Conservation (phyloP, 208 protist species). For the Endotrypanum monterogeii region DNA sequence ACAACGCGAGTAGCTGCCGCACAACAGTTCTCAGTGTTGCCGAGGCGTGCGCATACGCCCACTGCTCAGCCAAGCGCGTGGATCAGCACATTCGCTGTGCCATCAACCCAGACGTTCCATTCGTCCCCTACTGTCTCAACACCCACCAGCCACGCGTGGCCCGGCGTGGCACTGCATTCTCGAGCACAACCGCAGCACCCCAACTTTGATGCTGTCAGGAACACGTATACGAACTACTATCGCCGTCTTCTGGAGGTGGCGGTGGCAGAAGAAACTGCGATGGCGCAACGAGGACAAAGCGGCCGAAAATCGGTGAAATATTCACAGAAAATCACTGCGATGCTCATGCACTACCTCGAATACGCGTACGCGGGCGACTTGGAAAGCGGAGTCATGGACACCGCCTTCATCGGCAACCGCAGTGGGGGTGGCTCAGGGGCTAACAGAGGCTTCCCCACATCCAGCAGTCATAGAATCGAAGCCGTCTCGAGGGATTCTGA, state of each 20-base stretch:
- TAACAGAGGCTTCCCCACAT: background rate
- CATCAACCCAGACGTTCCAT: background rate
- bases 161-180: background rate
- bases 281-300: slow-evolving; percentile 10
- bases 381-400: background rate
- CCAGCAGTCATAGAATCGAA: background rate
- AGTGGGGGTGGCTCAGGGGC: background rate
- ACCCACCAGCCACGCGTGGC: background rate
- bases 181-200: background rate
- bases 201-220: slow-evolving; percentile 22
- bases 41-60: background rate
- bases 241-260: slow-evolving; percentile 28
- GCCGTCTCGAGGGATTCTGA: background rate
- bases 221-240: slow-evolving; percentile 16
- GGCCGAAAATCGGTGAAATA: slow-evolving; percentile 25
- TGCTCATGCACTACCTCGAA: slow-evolving; percentile 31
- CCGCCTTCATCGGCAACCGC: background rate
- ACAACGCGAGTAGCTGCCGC: background rate
- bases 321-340: slow-evolving; percentile 18
- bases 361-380: slow-evolving; percentile 12
- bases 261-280: slow-evolving; percentile 33
- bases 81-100: background rate
- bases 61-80: background rate
- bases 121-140: background rate
- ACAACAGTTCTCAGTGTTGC: background rate